Base-by-base conservation (phyloP, 331 rosid genomes). In the Malus hybrid region DNA sequence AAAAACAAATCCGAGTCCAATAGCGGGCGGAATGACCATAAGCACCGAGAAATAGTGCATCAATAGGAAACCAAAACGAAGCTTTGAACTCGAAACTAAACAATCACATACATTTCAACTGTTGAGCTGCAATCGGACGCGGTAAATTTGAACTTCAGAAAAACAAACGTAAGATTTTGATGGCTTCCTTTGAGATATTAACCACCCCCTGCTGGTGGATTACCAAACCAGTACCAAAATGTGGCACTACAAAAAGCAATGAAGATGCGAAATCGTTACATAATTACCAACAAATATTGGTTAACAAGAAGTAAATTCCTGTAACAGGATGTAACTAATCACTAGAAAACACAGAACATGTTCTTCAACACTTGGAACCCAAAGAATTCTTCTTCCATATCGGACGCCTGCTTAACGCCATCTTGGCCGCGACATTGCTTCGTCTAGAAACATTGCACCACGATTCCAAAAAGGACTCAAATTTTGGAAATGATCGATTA, bases 381-480 rank as follows among this genome's bases (percentile, higher is more conserved):
- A 61, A 20, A 42, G 30, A 9, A n/a, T 28, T 28, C 55, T 61
- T 52, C 69, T 66, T 56, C 73, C 66, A 76, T 1, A 46, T 4
- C 33, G 8, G 77, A 24, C 34, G 4, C 46, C 11, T 10, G 63
- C 68, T 63, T n/a, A n/a, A 46, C 68, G 28, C 55, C 44, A 18
- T 50, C 61, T 56, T 56, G 36, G 63, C 24, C 30, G 6, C 19
- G 53, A 39, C 36, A 32, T 63, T 34, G 57, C 44, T 65, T 42
- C 83, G 19, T 65, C 61, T 33, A 34, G 58, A 65, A 64, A 75
- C 66, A 75, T 11, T 24, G 69, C 20, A 34, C 66, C 66, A 19
- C 13, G n/a, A 62, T 75, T 69, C 33, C 58, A 13, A 68, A 58
- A 4, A 1, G 18, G 62, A 10, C 6, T 52, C 73, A 60, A 30